Percentiles rank a stretch among this genome's conserved stretches.
Evolutionary conservation across 73 alveolate genomes (phyloP).

Genomic region (Paramecium pentaurelia): DNA sequence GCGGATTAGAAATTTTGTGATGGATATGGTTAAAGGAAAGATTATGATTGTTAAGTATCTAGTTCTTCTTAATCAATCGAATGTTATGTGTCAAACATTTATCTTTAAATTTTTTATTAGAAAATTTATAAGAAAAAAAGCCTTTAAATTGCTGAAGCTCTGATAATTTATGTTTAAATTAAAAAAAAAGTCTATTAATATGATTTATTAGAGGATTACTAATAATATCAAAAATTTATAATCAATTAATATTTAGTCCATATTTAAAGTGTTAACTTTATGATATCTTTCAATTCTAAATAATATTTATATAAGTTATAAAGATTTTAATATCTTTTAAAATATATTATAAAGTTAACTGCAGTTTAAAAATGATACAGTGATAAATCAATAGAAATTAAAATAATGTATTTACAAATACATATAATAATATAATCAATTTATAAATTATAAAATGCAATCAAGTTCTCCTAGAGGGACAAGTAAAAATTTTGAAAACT

Average conservation of each 20-base stretch:
- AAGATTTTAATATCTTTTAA: background rate
- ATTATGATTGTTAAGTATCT: background rate
- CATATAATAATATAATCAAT: background rate
- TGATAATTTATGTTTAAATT: background rate
- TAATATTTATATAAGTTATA: no score
- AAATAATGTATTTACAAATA: background rate
- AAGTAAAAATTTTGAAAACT: background rate
- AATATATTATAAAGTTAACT: background rate
- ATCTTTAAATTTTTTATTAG: background rate
- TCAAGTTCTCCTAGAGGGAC: background rate
- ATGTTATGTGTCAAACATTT: background rate
- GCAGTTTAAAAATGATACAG: background rate
- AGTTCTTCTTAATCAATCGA: background rate
- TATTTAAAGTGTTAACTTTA: no score
- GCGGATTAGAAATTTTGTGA: background rate
- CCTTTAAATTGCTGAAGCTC: background rate
- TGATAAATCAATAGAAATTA: background rate
- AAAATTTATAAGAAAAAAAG: background rate
- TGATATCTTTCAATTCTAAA: no score
- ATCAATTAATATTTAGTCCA: no score
- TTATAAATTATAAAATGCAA: background rate
- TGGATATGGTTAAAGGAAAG: background rate
- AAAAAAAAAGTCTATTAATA: background rate
- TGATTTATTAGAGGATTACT: no score
- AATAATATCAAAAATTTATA: no score